Evolutionary conservation across 768 basidiomycete species (phyloP).

Genomic region (Baorangia bicolor): DNA sequence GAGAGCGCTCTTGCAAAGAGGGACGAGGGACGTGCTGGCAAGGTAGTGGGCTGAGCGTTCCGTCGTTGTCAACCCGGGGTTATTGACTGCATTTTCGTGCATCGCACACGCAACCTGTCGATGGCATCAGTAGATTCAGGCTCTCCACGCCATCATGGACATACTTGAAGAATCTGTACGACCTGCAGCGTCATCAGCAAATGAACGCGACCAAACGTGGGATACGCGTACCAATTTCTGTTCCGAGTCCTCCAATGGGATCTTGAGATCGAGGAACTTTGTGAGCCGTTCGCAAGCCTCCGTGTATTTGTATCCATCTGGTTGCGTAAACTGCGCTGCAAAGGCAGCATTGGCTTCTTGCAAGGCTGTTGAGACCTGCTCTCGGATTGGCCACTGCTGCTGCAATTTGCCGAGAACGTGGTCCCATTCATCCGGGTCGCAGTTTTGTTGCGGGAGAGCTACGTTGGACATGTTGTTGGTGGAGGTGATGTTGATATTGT

Average conservation of each 20-base stretch:
- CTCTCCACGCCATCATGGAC: neutral
- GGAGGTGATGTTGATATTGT: neutral
- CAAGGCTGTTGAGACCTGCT: constrained; percentile 3
- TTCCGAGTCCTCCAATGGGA: neutral
- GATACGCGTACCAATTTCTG: constrained; percentile 13
- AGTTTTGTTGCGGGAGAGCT: neutral
- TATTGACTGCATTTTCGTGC: constrained; percentile 26
- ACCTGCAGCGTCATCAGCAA: constrained; percentile 12
- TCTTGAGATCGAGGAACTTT: constrained; percentile 7
- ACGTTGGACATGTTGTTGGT: constrained; percentile 11
- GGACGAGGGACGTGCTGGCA: constrained; percentile 4
- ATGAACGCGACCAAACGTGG: neutral
- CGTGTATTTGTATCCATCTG: constrained; percentile 9
- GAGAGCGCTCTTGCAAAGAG: constrained; percentile 4
- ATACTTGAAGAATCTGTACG: constrained; percentile 21
- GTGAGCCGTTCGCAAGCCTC: constrained; percentile 10
- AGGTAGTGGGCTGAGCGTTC: constrained; percentile 10
- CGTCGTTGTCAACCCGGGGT: neutral
- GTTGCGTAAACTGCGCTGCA: constrained; percentile 11
- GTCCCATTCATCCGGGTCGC: neutral
- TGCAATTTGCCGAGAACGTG: neutral
- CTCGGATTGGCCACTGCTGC: neutral
- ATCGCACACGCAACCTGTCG: constrained; percentile 21
- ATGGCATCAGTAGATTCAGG: neutral
- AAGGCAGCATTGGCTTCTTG: constrained; percentile 14